Evolutionary conservation across 1,284 basidiomycete genomes (phyloP).

Genomic region (Cystobasidium pallidum): DNA sequence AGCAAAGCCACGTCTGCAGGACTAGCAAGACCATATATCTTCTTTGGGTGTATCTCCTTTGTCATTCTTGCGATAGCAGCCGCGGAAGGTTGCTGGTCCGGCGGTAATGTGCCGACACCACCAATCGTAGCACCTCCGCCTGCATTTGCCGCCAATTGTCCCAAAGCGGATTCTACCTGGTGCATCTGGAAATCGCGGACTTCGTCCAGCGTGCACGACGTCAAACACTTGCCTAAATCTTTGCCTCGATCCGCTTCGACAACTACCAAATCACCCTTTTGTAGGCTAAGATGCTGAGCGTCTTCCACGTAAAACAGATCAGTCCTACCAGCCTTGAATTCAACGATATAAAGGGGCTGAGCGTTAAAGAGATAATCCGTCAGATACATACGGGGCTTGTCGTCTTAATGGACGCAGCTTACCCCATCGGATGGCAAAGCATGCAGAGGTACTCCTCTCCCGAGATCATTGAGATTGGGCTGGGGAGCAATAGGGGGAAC

Average conservation of each 20-base stretch:
- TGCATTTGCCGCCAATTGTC: conserved; percentile 40
- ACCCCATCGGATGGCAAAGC: conserved; percentile 68
- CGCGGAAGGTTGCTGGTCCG: conserved; percentile 38
- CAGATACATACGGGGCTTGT: no score
- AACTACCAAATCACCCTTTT: conserved; percentile 86
- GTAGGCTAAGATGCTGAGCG: conserved; percentile 61
- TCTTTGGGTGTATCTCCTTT: conserved; percentile 91
- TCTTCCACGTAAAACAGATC: conserved; percentile 89
- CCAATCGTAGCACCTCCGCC: conserved; percentile 42
- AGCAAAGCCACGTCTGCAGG: conserved; percentile 78
- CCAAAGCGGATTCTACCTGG: conserved; percentile 59
- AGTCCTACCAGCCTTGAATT: conserved; percentile 95
- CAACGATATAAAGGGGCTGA: conserved; percentile 91
- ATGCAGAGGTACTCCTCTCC: conserved; percentile 84
- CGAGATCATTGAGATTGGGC: conserved; percentile 61
- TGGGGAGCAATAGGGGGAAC: conserved; percentile 44
- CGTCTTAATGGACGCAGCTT: no score
- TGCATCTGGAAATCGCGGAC: conserved; percentile 85
- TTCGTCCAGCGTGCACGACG: conserved; percentile 64
- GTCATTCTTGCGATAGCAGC: conserved; percentile 45
- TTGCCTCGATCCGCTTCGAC: conserved; percentile 96
- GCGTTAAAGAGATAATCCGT: neutral
- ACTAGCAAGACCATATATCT: conserved; percentile 91
- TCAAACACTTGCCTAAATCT: conserved; percentile 86
- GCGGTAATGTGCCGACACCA: conserved; percentile 26